Percentiles rank a stretch among this genome's conserved stretches.
These are phyloP conservation scores for Kodamaea kaohsiungensis DNA, from an alignment of 805 yeast genomes.

Conservation along the genomic window DNA sequence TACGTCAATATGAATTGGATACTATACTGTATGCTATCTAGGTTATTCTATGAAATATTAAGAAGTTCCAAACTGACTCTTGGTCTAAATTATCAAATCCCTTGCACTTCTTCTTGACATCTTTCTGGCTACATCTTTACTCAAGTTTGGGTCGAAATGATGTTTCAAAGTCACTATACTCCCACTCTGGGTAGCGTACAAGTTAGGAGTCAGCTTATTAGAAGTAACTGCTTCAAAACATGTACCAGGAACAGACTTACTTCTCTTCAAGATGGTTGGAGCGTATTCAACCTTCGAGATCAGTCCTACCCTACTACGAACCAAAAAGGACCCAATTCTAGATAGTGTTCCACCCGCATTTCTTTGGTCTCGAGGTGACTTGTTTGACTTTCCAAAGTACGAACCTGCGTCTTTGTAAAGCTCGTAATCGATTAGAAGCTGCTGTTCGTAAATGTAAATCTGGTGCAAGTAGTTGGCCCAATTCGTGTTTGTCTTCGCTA, in stretches of 20 bases:
- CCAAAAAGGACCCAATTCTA: not conserved
- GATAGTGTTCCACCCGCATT: not conserved
- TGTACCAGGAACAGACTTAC: not conserved
- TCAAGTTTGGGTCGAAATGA: slow-evolving; percentile 9
- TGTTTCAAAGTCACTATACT: slow-evolving; percentile 9
- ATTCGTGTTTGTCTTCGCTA: slow-evolving; percentile 25
- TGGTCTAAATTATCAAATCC: not conserved
- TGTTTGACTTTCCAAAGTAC: not conserved
- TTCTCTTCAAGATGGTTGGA: not conserved
- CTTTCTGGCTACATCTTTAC: slow-evolving; percentile 5
- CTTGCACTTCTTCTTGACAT: slow-evolving; percentile 5
- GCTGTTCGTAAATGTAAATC: slow-evolving; percentile 19
- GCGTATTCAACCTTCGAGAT: not conserved
- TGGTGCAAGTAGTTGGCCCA: slow-evolving; percentile 26
- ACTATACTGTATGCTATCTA: no score
- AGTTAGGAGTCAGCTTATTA: not conserved
- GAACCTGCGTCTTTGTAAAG: not conserved
- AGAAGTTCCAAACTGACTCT: no score
- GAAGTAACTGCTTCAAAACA: not conserved
- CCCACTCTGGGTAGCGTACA: slow-evolving; percentile 3
- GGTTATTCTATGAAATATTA: no score
- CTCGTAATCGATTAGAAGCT: not conserved
- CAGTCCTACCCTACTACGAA: not conserved
- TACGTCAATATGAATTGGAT: no score
- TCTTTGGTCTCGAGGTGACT: not conserved